Conservation (phyloP, 1,139 yeast species). For the Meyerozyma athensensis region DNA sequence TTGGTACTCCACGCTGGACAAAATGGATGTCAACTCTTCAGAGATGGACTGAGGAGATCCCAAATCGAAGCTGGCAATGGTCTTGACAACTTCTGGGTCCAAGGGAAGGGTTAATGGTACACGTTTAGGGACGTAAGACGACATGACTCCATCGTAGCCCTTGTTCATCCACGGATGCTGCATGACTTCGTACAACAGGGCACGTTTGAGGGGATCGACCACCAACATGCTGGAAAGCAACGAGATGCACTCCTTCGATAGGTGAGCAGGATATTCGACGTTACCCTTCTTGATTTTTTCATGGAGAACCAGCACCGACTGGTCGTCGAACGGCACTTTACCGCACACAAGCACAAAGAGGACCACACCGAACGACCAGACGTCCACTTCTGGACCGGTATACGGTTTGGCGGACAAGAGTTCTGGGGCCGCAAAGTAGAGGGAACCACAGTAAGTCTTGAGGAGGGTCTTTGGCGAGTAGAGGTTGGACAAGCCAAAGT, state of each 20-base stretch:
- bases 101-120: constrained; percentile 71
- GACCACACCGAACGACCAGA: constrained; percentile 98
- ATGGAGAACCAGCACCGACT: constrained; percentile 85
- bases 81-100: constrained; percentile 63
- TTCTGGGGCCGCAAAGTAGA: constrained; percentile 98
- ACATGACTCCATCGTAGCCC: constrained; percentile 75
- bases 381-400: constrained; percentile 94
- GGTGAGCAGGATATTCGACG: constrained; percentile 84
- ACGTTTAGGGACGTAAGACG: constrained; percentile 71
- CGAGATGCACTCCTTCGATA: constrained; percentile 80
- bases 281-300: constrained; percentile 90
- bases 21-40: constrained; percentile 51
- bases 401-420: constrained; percentile 88
- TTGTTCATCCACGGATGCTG: constrained; percentile 93
- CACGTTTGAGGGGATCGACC: constrained; percentile 80
- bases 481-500: constrained; percentile 90
- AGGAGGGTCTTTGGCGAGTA: constrained; percentile 68
- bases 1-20: constrained; percentile 66
- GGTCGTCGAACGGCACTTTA: constrained; percentile 97
- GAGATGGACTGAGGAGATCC: constrained; percentile 61
- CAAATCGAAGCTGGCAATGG: constrained; percentile 77
- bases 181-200: constrained; percentile 71
- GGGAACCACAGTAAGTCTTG: constrained; percentile 94
- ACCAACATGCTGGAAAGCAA: constrained; percentile 85
- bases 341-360: constrained; percentile 94